A percentile compares a stretch with the other conserved stretches of the same genome.
phyloP scores from a whole-genome alignment of 148 eudicot species.

The Amaranthus palmeri region DNA sequence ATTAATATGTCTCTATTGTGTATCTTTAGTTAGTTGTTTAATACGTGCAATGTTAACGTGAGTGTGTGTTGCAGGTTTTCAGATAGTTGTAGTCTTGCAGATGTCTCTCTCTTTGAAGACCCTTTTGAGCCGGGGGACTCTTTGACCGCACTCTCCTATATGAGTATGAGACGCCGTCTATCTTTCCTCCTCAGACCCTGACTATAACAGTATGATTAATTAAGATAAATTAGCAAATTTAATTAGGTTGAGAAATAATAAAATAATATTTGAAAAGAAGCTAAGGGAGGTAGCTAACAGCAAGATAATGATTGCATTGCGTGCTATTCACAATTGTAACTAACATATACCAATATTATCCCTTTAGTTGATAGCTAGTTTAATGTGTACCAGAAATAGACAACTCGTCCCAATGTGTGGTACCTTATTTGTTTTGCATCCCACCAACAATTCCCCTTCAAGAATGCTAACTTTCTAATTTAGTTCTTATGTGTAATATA shows the following conservation, averaged over 20 bases:
- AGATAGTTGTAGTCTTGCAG: too few relatives aligned
- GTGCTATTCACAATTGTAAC: constrained; percentile 30
- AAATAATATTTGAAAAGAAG: neutral
- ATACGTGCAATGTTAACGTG: too few relatives aligned
- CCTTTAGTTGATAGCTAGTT: constrained; percentile 8
- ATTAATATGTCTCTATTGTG: too few relatives aligned
- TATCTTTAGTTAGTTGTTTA: too few relatives aligned
- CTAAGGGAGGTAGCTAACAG: constrained; percentile 20
- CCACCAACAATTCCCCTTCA: constrained; percentile 10
- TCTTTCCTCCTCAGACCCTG: too few relatives aligned
- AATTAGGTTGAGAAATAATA: neutral
- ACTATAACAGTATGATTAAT: too few relatives aligned
- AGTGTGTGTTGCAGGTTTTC: too few relatives aligned
- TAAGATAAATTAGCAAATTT: neutral
- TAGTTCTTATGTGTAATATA: too few relatives aligned
- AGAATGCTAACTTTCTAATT: neutral
- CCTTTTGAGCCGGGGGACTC: too few relatives aligned
- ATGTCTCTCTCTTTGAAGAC: too few relatives aligned
- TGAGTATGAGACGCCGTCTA: too few relatives aligned
- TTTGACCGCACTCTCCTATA: too few relatives aligned
- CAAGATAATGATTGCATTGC: constrained; percentile 30
- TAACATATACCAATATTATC: constrained; percentile 11
- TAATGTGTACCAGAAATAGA: constrained; percentile 15
- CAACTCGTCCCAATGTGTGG: constrained; percentile 11
- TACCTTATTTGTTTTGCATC: constrained; percentile 16